These are phyloP conservation scores for Sicyos edulis DNA, from an alignment of 306 rosid species.

Conservation along the genomic window DNA sequence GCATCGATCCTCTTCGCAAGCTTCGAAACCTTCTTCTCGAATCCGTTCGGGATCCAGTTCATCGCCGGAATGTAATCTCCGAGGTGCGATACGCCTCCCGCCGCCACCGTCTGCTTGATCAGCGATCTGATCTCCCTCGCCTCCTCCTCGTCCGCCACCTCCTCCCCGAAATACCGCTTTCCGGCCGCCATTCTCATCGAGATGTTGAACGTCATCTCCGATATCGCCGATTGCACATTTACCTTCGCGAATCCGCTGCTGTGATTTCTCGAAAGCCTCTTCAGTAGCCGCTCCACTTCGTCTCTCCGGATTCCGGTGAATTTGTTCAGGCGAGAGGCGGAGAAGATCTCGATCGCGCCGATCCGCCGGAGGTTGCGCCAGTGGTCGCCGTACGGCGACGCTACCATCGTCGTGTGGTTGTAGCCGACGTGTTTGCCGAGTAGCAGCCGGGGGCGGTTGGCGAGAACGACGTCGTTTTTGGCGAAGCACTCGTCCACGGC, in stretches of 20 bases:
- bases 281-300: conserved; percentile 36
- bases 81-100: conserved; percentile 24
- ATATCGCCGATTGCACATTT: conserved; percentile 29
- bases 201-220: conserved; percentile 49
- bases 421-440: conserved; percentile 32
- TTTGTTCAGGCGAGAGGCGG: conserved; percentile 33
- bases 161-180: conserved; percentile 49
- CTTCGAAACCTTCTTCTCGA: conserved; percentile 16
- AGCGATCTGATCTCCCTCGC: conserved; percentile 34
- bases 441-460: conserved; percentile 36
- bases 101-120: conserved; percentile 23
- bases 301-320: conserved; percentile 34
- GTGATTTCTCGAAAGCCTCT: conserved; percentile 14
- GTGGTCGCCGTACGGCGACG: conserved; percentile 56
- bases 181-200: conserved; percentile 71
- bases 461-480: conserved; percentile 50
- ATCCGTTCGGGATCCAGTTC: conserved; percentile 28
- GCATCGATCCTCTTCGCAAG: background rate
- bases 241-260: background rate
- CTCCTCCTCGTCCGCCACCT: conserved; percentile 29
- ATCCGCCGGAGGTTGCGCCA: conserved; percentile 80
- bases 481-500: conserved; percentile 61
- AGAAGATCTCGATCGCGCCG: conserved; percentile 53
- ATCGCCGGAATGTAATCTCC: conserved; percentile 41
- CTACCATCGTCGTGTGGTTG: conserved; percentile 29